Base-by-base conservation (phyloP, 1,139 yeast genomes). In the Geotrichum reessii region DNA sequence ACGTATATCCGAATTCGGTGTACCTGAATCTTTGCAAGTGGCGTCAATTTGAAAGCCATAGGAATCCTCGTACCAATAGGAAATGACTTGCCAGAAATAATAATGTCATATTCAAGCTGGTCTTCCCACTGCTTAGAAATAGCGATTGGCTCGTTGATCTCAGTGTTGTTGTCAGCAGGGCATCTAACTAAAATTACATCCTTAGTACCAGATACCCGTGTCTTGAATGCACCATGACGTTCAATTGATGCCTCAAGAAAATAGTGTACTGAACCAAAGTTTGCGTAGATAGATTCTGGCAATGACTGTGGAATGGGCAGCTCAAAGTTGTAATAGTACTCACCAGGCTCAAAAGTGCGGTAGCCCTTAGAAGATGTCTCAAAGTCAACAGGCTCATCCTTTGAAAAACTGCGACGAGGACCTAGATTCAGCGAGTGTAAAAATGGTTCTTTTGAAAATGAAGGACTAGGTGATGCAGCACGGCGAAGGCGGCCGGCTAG, bases 41-140 rank as follows among this genome's bases (percentile, higher is more conserved):
- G 98, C 0, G 87, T 84, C 64, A 93, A 81, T 65, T 87, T 78
- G 74, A 93, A 87, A 2, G 93, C 88, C 19, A 93, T 78, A 0
- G 98, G 98, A 54, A 93, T 74, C 66, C 82, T 84, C 2, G 93
- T 84, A 67, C 95, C 92, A 56, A 93, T 78, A 1, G 95, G 85
- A 58, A 92, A 84, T 22, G 93, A 85, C 70, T 93, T 93, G 22
- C 97, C 87, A n/a, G 50, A 95, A 58, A 93, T 85, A 31, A 90
- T 85, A 55, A 93, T 90, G 69, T 93, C 97, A 69, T 93, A 93
- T 65, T 85, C 85, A 48, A 93, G 73, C 69, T 88, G 91, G 69
- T 88, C 92, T 71, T 93, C 98, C 99, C 99, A 93, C 65, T 88
- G 93, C 63, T 95, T 79, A 17, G 87, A 79, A 48, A 93, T 91